Conservation (phyloP, 306 rosid species). For the Prunus mira region DNA sequence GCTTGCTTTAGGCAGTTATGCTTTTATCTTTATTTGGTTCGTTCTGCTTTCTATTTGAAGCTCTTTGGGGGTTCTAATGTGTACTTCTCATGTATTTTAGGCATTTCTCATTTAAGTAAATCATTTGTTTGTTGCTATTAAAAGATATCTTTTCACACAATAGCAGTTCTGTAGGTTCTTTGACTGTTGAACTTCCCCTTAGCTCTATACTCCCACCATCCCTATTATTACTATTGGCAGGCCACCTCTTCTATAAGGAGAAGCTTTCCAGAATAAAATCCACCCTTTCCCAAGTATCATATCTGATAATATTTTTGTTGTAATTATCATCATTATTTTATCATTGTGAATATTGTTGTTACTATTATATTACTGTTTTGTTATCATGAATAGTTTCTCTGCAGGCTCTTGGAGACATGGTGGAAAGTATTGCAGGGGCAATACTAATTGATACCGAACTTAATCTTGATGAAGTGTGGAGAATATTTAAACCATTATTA, state of each 20-base stretch:
- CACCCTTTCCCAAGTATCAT: not conserved
- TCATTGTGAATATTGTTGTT: not conserved
- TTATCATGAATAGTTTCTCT: slow-evolving; percentile 11
- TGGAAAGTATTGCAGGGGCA: slow-evolving; percentile 96
- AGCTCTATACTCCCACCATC: not conserved
- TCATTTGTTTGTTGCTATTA: not conserved
- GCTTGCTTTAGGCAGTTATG: not conserved
- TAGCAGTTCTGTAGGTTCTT: not conserved
- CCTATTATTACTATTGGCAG: not conserved
- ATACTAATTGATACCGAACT: slow-evolving; percentile 79
- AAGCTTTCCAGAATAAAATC: no score
- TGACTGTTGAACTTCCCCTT: not conserved
- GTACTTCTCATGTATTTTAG: not conserved
- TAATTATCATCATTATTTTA: not conserved
- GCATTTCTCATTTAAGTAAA: not conserved
- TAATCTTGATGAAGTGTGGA: slow-evolving; percentile 76
- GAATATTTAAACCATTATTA: slow-evolving; percentile 64
- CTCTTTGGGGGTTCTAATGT: not conserved
- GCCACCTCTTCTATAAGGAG: not conserved
- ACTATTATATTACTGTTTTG: slow-evolving; percentile 8
- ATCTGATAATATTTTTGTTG: not conserved
- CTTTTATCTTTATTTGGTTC: not conserved
- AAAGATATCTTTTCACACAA: not conserved
- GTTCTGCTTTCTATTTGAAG: not conserved
- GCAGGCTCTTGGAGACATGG: slow-evolving; percentile 91